Evolutionary conservation across 768 basidiomycete genomes (phyloP).

Genomic region (Artomyces pyxidatus): DNA sequence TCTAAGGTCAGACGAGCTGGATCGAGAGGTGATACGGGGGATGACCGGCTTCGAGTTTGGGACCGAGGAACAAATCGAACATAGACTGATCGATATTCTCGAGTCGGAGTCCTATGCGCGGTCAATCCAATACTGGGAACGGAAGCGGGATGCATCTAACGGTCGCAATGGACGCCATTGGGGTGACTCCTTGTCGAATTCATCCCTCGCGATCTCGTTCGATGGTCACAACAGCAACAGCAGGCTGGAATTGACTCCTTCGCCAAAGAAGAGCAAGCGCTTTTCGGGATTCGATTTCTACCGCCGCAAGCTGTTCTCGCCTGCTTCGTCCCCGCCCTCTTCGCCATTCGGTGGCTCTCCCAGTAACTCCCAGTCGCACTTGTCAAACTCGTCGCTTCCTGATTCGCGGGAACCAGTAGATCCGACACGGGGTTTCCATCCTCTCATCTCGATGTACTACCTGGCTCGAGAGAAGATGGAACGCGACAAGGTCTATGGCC

Average conservation of each 20-base stretch:
- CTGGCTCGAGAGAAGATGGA: constrained; percentile 94
- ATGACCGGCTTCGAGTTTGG: constrained; percentile 99
- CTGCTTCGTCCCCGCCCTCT: constrained; percentile 35
- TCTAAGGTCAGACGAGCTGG: constrained; percentile 80
- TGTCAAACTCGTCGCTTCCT: constrained; percentile 37
- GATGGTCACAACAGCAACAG: constrained; percentile 34
- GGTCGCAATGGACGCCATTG: constrained; percentile 38
- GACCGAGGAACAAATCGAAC: constrained; percentile 76
- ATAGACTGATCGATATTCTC: constrained; percentile 61
- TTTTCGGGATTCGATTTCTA: constrained; percentile 96
- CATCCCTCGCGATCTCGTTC: constrained; percentile 59
- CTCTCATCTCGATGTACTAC: constrained; percentile 93
- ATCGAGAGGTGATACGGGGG: constrained; percentile 73
- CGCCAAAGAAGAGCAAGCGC: constrained; percentile 61
- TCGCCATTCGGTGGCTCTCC: constrained; percentile 55
- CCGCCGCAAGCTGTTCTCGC: constrained; percentile 76
- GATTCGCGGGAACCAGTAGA: constrained; percentile 51
- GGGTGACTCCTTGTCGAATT: constrained; percentile 57
- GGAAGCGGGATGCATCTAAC: constrained; percentile 37
- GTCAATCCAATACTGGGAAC: constrained; percentile 73
- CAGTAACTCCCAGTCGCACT: constrained; percentile 48
- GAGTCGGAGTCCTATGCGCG: constrained; percentile 70
- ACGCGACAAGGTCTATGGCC: constrained; percentile 88
- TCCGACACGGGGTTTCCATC: constrained; percentile 90
- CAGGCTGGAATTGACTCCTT: constrained; percentile 23